Evolutionary conservation across 2,329 filamentous ascomycete genomes (phyloP), one percentile per base, ranked within the genome.

Genomic region (Phyllosticta citrichinensis): DNA sequence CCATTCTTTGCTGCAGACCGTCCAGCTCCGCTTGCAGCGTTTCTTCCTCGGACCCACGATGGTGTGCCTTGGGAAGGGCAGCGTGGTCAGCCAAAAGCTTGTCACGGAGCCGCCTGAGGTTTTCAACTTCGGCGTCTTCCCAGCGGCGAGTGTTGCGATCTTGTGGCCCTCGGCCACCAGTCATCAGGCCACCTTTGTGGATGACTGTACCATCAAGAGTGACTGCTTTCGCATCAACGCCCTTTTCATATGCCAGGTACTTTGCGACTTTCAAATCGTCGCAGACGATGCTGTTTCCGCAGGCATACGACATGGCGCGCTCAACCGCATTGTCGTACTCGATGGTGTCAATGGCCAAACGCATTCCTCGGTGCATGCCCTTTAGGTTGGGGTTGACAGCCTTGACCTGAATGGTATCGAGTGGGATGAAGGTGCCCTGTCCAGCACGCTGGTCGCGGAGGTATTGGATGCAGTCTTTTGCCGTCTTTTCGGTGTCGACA

Each of bases 391-490:
- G 89, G 71, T 96, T 96, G 62, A 94, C 84, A 11, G 90, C 86
- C 72, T 90, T 92, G 70, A 97, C 92, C 70, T 97, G 95, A 73
- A 99, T 96, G 58, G 96, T 97, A 78, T 99, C 94, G 19, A 99
- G 81, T 0, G 94, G 94, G 64, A 97, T 92, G 73, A 99, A 97
- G 1, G 91, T 97, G 75, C 94, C 90, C 62, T 92, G 90, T 6
- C 88, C 84, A 59, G 89, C 87, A 61, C 90, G 86, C 71, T 97
- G 90, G 65, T 96, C 91, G 67, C 94, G 94, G 62, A 99, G 83
- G 69, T 96, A 95, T 66, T 94, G 86, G 61, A 99, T 94, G 72
- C 94, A 99, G 67, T 97, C 91, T 62, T 91, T 87, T 27, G 90
- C 94, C 0, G 89, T 94, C 76, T 94, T 96, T 74, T 97, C 91